Evolutionary conservation across 345 rosid genomes (phyloP).

Genomic region (Hibiscus syriacus): DNA sequence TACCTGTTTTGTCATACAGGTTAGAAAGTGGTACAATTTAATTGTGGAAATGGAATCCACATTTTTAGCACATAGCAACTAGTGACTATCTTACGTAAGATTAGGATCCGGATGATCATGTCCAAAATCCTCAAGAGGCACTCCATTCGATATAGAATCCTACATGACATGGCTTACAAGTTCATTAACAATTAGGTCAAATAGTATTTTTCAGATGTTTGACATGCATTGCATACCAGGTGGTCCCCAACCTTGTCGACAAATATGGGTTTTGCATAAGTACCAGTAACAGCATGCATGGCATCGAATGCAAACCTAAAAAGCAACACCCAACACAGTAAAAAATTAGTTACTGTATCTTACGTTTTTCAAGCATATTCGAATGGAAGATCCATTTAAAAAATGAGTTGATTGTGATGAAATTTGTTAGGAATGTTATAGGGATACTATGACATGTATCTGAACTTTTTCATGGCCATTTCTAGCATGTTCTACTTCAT

Average conservation of each 20-base stretch:
- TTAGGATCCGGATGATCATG: constrained; percentile 99
- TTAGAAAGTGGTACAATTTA: constrained; percentile 9
- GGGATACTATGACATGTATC: neutral
- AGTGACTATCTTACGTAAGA: constrained; percentile 59
- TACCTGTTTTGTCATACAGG: constrained; percentile 44
- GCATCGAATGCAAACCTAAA: constrained; percentile 83
- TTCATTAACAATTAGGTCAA: constrained; percentile 5
- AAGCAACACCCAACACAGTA: constrained; percentile 2
- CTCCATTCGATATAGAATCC: constrained; percentile 84
- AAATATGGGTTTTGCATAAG: constrained; percentile 88
- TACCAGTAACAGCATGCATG: constrained; percentile 97
- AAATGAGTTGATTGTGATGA: neutral
- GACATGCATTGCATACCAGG: constrained; percentile 32
- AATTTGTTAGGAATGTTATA: neutral
- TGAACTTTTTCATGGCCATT: neutral
- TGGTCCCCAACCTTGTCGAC: constrained; percentile 77
- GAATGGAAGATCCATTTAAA: neutral
- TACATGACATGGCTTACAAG: constrained; percentile 25
- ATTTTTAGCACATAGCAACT: neutral
- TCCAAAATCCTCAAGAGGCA: constrained; percentile 89
- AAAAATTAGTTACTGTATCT: neutral
- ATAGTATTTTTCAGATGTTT: constrained; percentile 12
- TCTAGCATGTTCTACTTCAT: neutral
- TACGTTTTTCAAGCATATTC: neutral
- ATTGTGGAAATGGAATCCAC: constrained; percentile 5